Conservation (phyloP, 2,329 filamentous ascomycete species). For the Lachnellula arida region DNA sequence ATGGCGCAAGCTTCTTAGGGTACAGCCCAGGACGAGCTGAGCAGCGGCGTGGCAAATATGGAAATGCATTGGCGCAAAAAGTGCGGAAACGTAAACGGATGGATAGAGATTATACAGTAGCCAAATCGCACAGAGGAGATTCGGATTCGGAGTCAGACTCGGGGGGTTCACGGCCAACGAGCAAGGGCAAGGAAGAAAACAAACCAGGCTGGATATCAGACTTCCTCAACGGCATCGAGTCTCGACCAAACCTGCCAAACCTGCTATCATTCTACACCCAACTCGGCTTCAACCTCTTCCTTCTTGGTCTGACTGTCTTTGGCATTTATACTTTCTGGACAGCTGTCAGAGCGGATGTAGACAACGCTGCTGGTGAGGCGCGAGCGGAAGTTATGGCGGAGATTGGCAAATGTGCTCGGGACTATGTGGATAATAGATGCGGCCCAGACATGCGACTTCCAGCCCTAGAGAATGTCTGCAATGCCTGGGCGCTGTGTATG, state of each 20-base stretch:
- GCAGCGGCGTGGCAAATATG: slow-evolving; percentile 48
- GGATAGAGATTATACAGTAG: slow-evolving; percentile 39
- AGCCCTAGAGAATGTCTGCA: slow-evolving; percentile 67
- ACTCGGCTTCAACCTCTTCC: slow-evolving; percentile 45
- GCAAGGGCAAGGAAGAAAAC: slow-evolving; percentile 23
- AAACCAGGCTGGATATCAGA: slow-evolving; percentile 39
- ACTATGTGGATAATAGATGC: slow-evolving; percentile 76
- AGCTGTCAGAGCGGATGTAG: slow-evolving; percentile 29
- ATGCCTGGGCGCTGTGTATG: slow-evolving; percentile 85
- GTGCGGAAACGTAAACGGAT: slow-evolving; percentile 41
- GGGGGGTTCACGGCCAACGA: slow-evolving; percentile 33
- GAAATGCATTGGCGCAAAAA: slow-evolving; percentile 46
- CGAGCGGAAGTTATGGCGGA: slow-evolving; percentile 67
- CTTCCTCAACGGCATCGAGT: slow-evolving; percentile 58
- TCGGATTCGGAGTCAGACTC: slow-evolving; percentile 33
- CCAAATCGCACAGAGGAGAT: slow-evolving; percentile 31
- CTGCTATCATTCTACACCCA: slow-evolving; percentile 65
- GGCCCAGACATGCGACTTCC: slow-evolving; percentile 61
- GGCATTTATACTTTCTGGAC: slow-evolving; percentile 29
- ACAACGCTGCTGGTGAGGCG: slow-evolving; percentile 50
- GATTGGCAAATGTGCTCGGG: slow-evolving; percentile 73
- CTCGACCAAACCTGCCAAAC: slow-evolving; percentile 59
- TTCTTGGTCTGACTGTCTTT: slow-evolving; percentile 41
- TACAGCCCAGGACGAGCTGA: slow-evolving; percentile 59
- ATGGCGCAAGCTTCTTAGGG: slow-evolving; percentile 35